A percentile compares a stretch with the other conserved stretches of the same genome.
phyloP scores from a whole-genome alignment of 2,329 filamentous ascomycete genomes.

The Paradendryphiella salina region DNA sequence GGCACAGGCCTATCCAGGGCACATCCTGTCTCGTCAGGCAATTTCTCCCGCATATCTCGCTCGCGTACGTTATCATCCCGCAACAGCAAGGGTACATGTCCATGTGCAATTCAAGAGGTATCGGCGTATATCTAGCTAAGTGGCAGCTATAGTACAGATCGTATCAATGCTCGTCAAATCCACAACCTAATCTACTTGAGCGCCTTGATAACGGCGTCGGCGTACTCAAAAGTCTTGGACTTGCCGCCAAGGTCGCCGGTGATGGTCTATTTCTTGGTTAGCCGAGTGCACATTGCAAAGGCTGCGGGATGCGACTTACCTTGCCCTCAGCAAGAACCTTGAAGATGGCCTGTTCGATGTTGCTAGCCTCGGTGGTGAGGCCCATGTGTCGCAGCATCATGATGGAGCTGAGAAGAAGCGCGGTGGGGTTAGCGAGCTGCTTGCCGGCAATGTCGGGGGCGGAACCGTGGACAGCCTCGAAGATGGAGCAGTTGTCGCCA shows the following conservation, averaged over 20 bases:
- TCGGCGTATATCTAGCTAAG: constrained; percentile 28
- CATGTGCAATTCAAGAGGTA: constrained; percentile 22
- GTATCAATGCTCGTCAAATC: constrained; percentile 33
- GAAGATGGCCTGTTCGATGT: constrained; percentile 94
- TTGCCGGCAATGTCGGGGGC: constrained; percentile 96
- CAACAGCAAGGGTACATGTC: not conserved
- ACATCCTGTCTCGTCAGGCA: not conserved
- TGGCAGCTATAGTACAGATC: constrained; percentile 44
- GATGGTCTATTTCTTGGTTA: constrained; percentile 59
- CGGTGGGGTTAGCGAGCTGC: constrained; percentile 94
- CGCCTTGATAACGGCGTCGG: constrained; percentile 80
- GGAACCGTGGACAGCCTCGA: constrained; percentile 98
- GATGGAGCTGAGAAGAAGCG: constrained; percentile 90
- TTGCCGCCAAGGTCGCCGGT: constrained; percentile 96
- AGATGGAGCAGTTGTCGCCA: constrained; percentile 98
- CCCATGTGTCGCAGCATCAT: constrained; percentile 99
- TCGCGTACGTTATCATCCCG: too few relatives aligned
- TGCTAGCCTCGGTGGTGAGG: constrained; percentile 77
- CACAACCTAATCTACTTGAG: constrained; percentile 48
- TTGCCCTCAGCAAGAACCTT: constrained; percentile 95
- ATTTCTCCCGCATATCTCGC: too few relatives aligned
- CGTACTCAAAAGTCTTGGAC: constrained; percentile 94
- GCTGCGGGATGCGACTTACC: constrained; percentile 51
- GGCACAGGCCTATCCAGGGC: not conserved
- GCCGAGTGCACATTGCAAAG: not conserved